Conservation (phyloP, 2,329 filamentous ascomycete genomes). For the Catunica adiposa region DNA sequence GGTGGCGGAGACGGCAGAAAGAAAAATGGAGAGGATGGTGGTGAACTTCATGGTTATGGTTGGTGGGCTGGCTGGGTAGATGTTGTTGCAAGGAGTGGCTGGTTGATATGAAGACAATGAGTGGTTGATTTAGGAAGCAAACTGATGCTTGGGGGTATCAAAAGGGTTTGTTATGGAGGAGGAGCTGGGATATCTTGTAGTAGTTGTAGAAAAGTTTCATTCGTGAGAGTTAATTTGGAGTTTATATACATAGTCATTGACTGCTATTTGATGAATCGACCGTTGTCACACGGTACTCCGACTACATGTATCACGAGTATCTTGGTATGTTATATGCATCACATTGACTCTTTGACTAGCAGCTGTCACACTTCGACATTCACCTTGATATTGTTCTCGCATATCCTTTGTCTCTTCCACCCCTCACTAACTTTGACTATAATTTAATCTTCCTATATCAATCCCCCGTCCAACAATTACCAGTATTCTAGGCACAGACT, state of each 20-base stretch:
- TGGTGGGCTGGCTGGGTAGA: neutral
- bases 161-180: no score
- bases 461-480: no score
- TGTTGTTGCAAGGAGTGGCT: neutral
- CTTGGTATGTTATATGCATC: no score
- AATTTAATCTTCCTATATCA: neutral
- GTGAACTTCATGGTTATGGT: neutral
- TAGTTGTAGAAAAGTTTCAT: neutral
- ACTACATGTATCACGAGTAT: no score
- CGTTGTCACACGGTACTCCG: no score
- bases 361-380: neutral
- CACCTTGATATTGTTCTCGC: neutral
- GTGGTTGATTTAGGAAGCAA: no score
- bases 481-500: no score
- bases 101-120: no score
- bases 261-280: no score
- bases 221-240: neutral
- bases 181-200: no score
- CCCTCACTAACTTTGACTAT: neutral
- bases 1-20: neutral
- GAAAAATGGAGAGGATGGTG: neutral
- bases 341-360: neutral
- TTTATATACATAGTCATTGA: conserved; percentile 2
- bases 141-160: no score
- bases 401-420: neutral